Conservation (phyloP, 2,329 filamentous ascomycete species). For the Xylaria multiplex region DNA sequence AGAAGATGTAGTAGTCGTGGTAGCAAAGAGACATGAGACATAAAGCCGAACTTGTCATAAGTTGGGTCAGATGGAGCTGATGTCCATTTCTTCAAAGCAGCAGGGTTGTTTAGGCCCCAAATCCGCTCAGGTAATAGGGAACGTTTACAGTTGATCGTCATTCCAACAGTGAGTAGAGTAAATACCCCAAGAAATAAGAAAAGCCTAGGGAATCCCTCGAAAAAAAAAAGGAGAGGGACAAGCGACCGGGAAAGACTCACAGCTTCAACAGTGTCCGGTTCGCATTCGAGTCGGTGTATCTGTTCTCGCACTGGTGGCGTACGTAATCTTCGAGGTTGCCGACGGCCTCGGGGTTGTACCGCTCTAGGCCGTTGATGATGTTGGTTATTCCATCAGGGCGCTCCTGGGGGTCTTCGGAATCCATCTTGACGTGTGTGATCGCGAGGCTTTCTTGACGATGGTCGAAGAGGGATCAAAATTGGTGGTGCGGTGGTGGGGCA, state of each 20-base stretch:
- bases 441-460: slow-evolving; percentile 44
- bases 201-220: slow-evolving; percentile 11
- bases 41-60: slow-evolving; percentile 15
- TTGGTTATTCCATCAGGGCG: slow-evolving; percentile 89
- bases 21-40: background rate
- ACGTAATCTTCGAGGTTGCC: slow-evolving; percentile 94
- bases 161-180: slow-evolving; percentile 44
- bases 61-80: slow-evolving; percentile 78
- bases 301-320: slow-evolving; percentile 91
- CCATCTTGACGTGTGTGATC: slow-evolving; percentile 59
- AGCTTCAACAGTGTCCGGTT: slow-evolving; percentile 96
- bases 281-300: slow-evolving; percentile 94
- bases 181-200: slow-evolving; percentile 23
- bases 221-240: background rate
- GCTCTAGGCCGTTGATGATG: slow-evolving; percentile 96
- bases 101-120: slow-evolving; percentile 66
- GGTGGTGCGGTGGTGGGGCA: slow-evolving; percentile 45
- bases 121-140: slow-evolving; percentile 95
- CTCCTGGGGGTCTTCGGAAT: slow-evolving; percentile 87
- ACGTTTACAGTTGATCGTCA: slow-evolving; percentile 89
- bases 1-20: background rate
- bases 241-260: slow-evolving; percentile 69
- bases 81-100: slow-evolving; percentile 73
- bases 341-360: slow-evolving; percentile 98
- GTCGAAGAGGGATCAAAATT: slow-evolving; percentile 42